phyloP scores from a whole-genome alignment of 331 rosid species.

The Dryas integrifolia region DNA sequence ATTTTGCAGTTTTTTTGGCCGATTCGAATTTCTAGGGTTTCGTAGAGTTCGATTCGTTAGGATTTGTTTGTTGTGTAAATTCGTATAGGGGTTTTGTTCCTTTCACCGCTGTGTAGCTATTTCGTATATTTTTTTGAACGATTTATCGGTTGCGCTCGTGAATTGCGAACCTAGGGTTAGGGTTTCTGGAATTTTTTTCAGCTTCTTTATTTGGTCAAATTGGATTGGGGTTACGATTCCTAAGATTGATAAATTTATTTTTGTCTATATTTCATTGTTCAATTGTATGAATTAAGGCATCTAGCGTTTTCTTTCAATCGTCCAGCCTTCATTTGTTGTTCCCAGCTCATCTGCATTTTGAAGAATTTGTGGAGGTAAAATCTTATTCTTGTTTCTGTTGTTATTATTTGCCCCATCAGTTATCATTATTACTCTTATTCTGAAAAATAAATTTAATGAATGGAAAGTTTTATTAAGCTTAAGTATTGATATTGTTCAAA shows the following conservation, averaged over 20 bases:
- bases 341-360: conserved; percentile 11
- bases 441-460: neutral
- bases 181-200: conserved; percentile 29
- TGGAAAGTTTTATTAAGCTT: neutral
- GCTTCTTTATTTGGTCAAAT: conserved; percentile 30
- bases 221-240: conserved; percentile 26
- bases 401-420: neutral
- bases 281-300: conserved; percentile 24
- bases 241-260: neutral
- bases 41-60: conserved; percentile 24
- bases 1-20: conserved; percentile 21
- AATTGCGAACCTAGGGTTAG: conserved; percentile 43
- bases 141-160: neutral
- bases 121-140: neutral
- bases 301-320: conserved; percentile 15
- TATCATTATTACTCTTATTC: neutral
- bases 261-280: neutral
- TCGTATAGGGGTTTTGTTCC: conserved; percentile 36
- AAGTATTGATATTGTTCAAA: neutral
- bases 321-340: neutral
- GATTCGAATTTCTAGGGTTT: conserved; percentile 44
- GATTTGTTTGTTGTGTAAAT: conserved; percentile 23
- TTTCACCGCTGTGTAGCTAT: neutral
- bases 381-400: neutral
- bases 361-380: conserved; percentile 24